Conservation (phyloP, 2,329 filamentous ascomycete genomes). For the Aspergillus aculeatinus region DNA sequence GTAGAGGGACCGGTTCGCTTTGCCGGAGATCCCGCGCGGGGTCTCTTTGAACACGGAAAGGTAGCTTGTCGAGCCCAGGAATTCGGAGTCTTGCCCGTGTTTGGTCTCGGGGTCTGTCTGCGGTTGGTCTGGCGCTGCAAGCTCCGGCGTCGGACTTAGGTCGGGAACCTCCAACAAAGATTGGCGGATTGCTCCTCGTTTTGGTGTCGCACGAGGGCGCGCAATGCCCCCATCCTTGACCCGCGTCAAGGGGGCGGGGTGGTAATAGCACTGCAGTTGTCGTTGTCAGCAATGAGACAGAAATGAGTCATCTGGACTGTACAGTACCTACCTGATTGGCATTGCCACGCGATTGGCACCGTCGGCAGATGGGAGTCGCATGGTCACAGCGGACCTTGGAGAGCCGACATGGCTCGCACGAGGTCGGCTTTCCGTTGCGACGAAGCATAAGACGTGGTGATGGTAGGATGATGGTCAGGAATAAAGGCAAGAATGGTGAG, state of each 20-base stretch:
- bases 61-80: constrained; percentile 4
- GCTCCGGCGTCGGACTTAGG: background rate
- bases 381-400: constrained; percentile 10
- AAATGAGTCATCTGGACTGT: background rate
- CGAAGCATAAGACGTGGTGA: constrained; percentile 42
- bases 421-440: constrained; percentile 6
- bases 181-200: background rate
- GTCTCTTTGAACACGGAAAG: constrained; percentile 1
- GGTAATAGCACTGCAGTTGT: constrained; percentile 7
- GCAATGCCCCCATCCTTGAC: background rate
- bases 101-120: background rate
- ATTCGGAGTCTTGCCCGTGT: background rate
- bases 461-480: constrained; percentile 12
- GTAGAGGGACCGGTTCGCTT: background rate
- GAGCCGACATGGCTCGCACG: constrained; percentile 7
- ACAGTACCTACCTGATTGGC: background rate
- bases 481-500: constrained; percentile 11
- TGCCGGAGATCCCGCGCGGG: background rate
- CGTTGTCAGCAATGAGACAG: background rate
- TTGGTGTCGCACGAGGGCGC: background rate
- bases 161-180: background rate
- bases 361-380: constrained; percentile 2
- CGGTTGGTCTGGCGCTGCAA: background rate
- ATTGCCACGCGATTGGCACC: constrained; percentile 1
- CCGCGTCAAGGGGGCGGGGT: constrained; percentile 8